These are phyloP conservation scores for Cordyceps farinosa DNA, from an alignment of 2,329 filamentous ascomycete species.

Conservation along the genomic window DNA sequence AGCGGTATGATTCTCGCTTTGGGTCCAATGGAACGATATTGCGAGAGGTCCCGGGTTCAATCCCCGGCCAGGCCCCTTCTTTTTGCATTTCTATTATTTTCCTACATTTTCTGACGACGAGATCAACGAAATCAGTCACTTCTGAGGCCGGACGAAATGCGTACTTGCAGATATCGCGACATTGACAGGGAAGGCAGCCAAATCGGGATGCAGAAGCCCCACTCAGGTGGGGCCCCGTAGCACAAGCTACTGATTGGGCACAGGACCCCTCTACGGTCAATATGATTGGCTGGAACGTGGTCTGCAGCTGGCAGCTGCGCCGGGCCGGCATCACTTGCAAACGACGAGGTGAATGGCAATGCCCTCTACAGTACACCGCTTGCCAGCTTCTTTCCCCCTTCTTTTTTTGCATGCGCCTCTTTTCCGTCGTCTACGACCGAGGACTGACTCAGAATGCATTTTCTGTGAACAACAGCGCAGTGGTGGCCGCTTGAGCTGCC, in stretches of 20 bases:
- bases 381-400: neutral
- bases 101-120: too few species aligned
- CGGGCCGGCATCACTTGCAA: neutral
- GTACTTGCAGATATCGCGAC: neutral
- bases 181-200: neutral
- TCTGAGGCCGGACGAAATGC: too few species aligned
- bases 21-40: slow-evolving; percentile 23
- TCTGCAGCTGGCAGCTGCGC: neutral
- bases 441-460: too few species aligned
- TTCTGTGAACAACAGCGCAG: too few species aligned
- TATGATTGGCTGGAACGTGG: neutral
- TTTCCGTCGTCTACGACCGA: too few species aligned
- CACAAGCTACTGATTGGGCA: neutral
- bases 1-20: slow-evolving; percentile 36
- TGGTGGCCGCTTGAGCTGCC: too few species aligned
- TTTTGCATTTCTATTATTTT: too few species aligned
- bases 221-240: neutral
- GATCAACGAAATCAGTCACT: too few species aligned
- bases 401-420: too few species aligned
- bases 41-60: slow-evolving; percentile 35
- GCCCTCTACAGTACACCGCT: neutral
- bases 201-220: neutral
- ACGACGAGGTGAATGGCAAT: neutral
- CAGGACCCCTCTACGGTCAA: too few species aligned
- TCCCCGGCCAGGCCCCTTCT: slow-evolving; percentile 30